A percentile compares a stretch with the other conserved stretches of the same genome.
Conservation (phyloP, 768 basidiomycete species). For the Gymnopilus junonius region DNA sequence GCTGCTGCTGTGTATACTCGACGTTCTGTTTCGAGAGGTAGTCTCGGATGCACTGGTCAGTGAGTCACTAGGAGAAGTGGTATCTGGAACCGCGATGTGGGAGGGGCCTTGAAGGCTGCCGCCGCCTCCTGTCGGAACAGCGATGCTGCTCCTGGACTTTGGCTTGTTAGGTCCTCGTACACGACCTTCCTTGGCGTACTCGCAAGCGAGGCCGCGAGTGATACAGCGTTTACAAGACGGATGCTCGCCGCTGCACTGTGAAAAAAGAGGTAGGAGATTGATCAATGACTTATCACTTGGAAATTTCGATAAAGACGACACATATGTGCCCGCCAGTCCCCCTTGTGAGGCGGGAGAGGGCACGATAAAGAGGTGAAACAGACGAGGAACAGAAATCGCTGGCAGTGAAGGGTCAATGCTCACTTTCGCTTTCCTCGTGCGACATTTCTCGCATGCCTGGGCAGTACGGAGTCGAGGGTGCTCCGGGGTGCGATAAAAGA, state of each 20-base stretch:
- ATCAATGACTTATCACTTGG: not conserved
- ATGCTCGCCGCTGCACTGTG: slow-evolving; percentile 73
- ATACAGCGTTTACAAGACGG: slow-evolving; percentile 71
- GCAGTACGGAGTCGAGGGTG: slow-evolving; percentile 70
- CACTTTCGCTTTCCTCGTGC: slow-evolving; percentile 76
- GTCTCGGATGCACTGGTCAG: slow-evolving; percentile 9
- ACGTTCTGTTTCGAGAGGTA: slow-evolving; percentile 18
- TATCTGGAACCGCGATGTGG: not conserved
- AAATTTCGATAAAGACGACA: not conserved
- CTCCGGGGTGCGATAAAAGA: slow-evolving; percentile 67
- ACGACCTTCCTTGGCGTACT: slow-evolving; percentile 69
- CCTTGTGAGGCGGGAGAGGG: not conserved
- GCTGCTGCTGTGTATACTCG: slow-evolving; percentile 24
- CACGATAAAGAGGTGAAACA: not conserved
- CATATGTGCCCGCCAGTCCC: not conserved
- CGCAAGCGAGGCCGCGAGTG: slow-evolving; percentile 59
- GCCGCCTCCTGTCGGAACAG: not conserved
- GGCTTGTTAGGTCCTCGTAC: slow-evolving; percentile 66
- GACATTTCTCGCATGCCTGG: slow-evolving; percentile 79
- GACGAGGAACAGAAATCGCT: not conserved
- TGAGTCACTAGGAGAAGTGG: slow-evolving; percentile 6
- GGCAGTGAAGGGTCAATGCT: slow-evolving; percentile 19
- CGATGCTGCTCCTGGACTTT: slow-evolving; percentile 29
- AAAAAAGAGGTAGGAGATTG: not conserved
- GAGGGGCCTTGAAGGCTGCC: not conserved